Base-by-base conservation (phyloP, 1,284 basidiomycete species). In the Ganoderma lucidum region DNA sequence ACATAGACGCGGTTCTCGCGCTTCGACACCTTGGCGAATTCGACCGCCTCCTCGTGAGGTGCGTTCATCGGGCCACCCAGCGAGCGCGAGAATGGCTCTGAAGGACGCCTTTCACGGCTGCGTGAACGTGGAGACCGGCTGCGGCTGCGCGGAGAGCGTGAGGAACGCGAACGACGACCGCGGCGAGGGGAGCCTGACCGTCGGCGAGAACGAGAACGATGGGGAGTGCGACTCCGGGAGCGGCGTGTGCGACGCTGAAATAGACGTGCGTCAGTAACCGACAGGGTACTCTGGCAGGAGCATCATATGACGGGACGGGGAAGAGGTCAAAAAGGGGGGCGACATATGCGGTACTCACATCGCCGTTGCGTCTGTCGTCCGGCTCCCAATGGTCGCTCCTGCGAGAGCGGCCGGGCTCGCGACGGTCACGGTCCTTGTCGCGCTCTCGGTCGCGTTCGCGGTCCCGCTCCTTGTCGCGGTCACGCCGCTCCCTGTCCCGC, bases 1-100 rank as follows among this genome's bases (percentile, higher is more conserved):
- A 99, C 96, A 80, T 99, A 99, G 77, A 99, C 96, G 74, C 97
- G 89, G 83, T 98, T 97, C 86, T 99, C 96, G 86, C 96, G 91
- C 87, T 97, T 95, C 90, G 94, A 96, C 78, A 92, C 88, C 82
- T 97, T 96, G 77, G 95, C 92, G 76, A 96, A 95, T 79, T 95
- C 95, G 76, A 89, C 90, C 17, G 95, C 95, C 80, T 96, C 95
- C 83, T 95, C 94, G 69, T 93, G 89, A 28, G 93, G 90, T 37
- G 95, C 95, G 75, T 97, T 96, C 89, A 96, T 96, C 2, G 96
- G 94, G 1, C 95, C 95, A 35, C 94, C 95, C 35, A 95, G 89
- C 2, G 93, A 94, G 67, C 93, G 90, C 23, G 92, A 82, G 75
- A 93, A 93, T 6, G 90, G 78, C 73, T 93, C 93, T 4, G 83